Evolutionary conservation across 345 rosid genomes (phyloP).

Genomic region (Lagerstroemia speciosa): DNA sequence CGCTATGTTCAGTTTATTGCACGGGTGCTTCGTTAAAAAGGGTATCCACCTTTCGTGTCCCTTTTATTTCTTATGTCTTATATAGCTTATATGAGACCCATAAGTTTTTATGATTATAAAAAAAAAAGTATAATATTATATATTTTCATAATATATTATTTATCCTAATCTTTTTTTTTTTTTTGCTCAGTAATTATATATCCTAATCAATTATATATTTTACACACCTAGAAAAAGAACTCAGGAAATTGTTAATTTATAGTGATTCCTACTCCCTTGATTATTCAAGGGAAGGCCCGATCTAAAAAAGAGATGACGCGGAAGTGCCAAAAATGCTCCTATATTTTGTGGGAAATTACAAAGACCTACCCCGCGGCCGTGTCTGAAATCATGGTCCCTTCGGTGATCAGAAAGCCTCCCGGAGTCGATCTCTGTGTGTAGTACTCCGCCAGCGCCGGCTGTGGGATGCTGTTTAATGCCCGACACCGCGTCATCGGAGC

Average conservation of each 20-base stretch:
- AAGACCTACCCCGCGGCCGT: constrained; percentile 60
- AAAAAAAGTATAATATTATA: too few species aligned
- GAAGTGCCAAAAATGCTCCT: background rate
- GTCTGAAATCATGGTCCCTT: constrained; percentile 67
- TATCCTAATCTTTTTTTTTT: too few species aligned
- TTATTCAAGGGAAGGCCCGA: background rate
- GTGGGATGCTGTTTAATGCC: constrained; percentile 67
- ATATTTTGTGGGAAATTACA: background rate
- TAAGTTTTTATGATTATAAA: too few species aligned
- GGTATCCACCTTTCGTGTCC: too few species aligned
- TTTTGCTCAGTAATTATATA: too few species aligned
- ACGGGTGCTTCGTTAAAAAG: too few species aligned
- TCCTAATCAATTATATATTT: too few species aligned
- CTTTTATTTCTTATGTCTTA: too few species aligned
- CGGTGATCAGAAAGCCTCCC: constrained; percentile 77
- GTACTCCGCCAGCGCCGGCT: constrained; percentile 64
- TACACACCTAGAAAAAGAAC: too few species aligned
- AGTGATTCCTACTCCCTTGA: background rate
- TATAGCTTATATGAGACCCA: too few species aligned
- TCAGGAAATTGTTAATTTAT: background rate
- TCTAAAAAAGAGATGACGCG: background rate
- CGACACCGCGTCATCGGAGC: constrained; percentile 97
- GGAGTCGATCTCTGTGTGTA: constrained; percentile 82
- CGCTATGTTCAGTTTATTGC: too few species aligned
- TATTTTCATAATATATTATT: too few species aligned